Conservation (phyloP, 2,329 filamentous ascomycete genomes). For the Fusarium bulbicola region DNA sequence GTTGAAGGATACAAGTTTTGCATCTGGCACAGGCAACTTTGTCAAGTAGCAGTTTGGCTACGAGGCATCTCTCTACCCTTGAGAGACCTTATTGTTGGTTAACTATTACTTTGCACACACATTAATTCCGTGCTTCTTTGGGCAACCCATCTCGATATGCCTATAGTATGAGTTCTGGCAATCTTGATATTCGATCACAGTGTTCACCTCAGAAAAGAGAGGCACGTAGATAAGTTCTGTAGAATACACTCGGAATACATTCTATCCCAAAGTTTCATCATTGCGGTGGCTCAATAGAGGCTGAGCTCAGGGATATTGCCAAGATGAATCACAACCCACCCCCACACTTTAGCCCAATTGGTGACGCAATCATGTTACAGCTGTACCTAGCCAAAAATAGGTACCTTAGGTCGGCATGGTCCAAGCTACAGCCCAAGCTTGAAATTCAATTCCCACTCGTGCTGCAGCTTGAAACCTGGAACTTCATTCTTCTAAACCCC, state of each 20-base stretch:
- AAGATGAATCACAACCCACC: slow-evolving; percentile 24
- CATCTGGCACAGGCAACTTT: not conserved
- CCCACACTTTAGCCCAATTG: slow-evolving; percentile 15
- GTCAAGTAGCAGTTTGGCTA: not conserved
- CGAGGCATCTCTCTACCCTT: not conserved
- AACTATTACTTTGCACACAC: not conserved
- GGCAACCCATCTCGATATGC: not conserved
- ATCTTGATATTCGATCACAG: not conserved
- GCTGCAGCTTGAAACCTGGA: not conserved
- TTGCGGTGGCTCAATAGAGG: slow-evolving; percentile 4
- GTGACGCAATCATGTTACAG: slow-evolving; percentile 29
- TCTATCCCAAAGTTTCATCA: not conserved
- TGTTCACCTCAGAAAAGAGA: no score
- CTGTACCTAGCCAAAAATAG: slow-evolving; percentile 19
- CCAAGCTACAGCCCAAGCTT: slow-evolving; percentile 19
- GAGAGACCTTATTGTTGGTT: not conserved
- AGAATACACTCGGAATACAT: not conserved
- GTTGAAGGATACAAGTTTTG: not conserved
- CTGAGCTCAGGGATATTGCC: not conserved
- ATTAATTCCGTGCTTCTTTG: not conserved
- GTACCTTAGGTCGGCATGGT: not conserved
- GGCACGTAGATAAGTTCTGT: no score
- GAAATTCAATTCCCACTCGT: not conserved
- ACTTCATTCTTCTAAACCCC: not conserved
- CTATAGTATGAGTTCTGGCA: not conserved